phyloP scores from a whole-genome alignment of 305 asterid genomes.

The Fraxinus angustifolia region DNA sequence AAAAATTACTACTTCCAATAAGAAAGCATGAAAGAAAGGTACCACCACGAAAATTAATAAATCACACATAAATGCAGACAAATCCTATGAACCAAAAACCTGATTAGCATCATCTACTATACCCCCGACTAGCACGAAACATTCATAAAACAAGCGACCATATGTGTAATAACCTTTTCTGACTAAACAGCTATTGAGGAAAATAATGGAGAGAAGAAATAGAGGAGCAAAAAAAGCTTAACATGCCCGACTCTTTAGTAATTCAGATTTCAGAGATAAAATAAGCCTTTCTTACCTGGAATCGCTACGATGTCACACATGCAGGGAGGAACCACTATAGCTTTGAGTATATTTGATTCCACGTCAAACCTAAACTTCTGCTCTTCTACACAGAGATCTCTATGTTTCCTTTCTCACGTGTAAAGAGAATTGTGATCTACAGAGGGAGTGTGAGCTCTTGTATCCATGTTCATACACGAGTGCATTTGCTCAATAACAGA shows the following conservation, averaged over 20 bases:
- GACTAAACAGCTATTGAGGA: not conserved
- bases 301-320: not conserved
- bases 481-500: conserved; percentile 51
- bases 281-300: conserved; percentile 11
- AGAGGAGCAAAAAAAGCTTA: not conserved
- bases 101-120: not conserved
- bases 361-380: not conserved
- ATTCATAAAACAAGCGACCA: not conserved
- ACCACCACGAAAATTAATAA: not conserved
- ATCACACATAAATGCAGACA: not conserved
- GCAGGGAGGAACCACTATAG: not conserved
- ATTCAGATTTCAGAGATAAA: not conserved
- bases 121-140: not conserved
- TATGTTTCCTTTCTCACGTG: not conserved
- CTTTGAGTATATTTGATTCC: not conserved
- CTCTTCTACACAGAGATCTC: not conserved
- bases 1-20: not conserved
- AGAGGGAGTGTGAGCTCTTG: conserved; percentile 18
- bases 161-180: not conserved
- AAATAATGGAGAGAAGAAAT: conserved; percentile 5
- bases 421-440: conserved; percentile 14
- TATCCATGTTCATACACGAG: conserved; percentile 37
- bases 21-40: not conserved
- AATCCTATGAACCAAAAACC: not conserved
- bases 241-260: not conserved